Percentiles rank a stretch among this genome's conserved stretches.
Conservation (phyloP, 805 yeast species). For the Metschnikowia matae region DNA sequence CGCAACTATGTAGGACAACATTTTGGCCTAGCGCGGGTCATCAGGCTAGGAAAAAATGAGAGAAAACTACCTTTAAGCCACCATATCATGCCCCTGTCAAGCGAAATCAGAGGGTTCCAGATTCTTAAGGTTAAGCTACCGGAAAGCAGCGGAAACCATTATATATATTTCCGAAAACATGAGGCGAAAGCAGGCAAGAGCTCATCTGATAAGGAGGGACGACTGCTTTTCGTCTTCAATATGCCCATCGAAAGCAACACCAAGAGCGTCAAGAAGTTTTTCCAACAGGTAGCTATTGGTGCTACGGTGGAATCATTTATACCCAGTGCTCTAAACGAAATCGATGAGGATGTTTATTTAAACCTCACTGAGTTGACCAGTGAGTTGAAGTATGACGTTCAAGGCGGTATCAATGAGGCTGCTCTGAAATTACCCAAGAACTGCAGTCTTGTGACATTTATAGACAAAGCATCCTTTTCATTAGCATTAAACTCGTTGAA, state of each 20-base stretch:
- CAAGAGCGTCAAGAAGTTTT: constrained; percentile 50
- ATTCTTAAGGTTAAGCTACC: constrained; percentile 48
- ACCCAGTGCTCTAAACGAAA: constrained; percentile 35
- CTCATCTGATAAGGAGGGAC: constrained; percentile 15
- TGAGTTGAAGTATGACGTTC: constrained; percentile 39
- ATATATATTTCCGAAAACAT: constrained; percentile 65
- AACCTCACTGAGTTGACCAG: constrained; percentile 57
- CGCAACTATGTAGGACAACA: constrained; percentile 4
- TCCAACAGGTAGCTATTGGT: constrained; percentile 58
- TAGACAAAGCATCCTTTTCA: constrained; percentile 64
- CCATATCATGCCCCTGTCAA: constrained; percentile 10
- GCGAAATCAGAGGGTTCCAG: constrained; percentile 55
- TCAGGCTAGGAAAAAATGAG: constrained; percentile 2
- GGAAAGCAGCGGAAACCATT: constrained; percentile 43
- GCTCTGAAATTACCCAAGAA: constrained; percentile 59
- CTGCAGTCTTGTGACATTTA: constrained; percentile 68
- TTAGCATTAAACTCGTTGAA: constrained; percentile 63
- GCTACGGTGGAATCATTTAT: constrained; percentile 53
- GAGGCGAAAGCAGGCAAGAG: constrained; percentile 33
- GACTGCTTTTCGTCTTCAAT: constrained; percentile 72
- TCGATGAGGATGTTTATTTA: constrained; percentile 42
- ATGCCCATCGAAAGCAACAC: constrained; percentile 62
- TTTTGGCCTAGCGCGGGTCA: constrained; percentile 2
- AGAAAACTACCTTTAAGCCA: background rate
- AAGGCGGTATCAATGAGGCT: constrained; percentile 20